Evolutionary conservation across 2,329 filamentous ascomycete genomes (phyloP).

Genomic region (Aspergillus versicolor): DNA sequence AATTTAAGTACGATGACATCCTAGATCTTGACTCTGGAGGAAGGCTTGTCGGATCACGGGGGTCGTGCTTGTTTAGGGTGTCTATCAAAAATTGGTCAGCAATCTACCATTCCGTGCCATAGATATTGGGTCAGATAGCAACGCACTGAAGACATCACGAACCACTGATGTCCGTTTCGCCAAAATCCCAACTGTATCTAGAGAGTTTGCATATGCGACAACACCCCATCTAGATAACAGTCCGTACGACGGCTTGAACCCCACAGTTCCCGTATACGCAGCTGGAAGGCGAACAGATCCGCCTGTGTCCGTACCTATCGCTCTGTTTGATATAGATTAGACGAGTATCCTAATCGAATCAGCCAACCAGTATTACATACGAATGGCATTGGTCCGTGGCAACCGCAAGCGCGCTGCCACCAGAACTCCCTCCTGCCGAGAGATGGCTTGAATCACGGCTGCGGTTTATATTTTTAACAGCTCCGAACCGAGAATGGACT

Average conservation of each 20-base stretch:
- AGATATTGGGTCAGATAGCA: slow-evolving; percentile 24
- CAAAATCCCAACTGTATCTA: slow-evolving; percentile 85
- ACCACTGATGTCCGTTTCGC: slow-evolving; percentile 56
- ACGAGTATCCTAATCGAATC: neutral
- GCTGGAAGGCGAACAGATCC: slow-evolving; percentile 85
- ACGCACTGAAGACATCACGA: slow-evolving; percentile 50
- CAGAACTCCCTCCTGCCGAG: slow-evolving; percentile 86
- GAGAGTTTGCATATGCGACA: slow-evolving; percentile 85
- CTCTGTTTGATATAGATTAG: slow-evolving; percentile 42
- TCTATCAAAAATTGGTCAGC: slow-evolving; percentile 34
- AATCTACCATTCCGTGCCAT: neutral
- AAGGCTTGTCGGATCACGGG: slow-evolving; percentile 73
- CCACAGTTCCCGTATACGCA: slow-evolving; percentile 78
- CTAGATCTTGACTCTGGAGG: slow-evolving; percentile 54
- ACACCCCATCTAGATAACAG: slow-evolving; percentile 83
- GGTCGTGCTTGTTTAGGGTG: slow-evolving; percentile 61
- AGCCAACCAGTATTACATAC: slow-evolving; percentile 37
- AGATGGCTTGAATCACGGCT: slow-evolving; percentile 40
- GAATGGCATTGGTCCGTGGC: slow-evolving; percentile 61
- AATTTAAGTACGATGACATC: slow-evolving; percentile 46
- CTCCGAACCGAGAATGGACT: slow-evolving; percentile 64
- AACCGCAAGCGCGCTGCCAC: slow-evolving; percentile 87
- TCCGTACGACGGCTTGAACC: slow-evolving; percentile 91
- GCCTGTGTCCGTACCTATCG: slow-evolving; percentile 90
- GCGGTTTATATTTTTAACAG: slow-evolving; percentile 57